These are phyloP conservation scores for Cynara cardunculus DNA, from an alignment of 129 eudicot species.

Conservation along the genomic window DNA sequence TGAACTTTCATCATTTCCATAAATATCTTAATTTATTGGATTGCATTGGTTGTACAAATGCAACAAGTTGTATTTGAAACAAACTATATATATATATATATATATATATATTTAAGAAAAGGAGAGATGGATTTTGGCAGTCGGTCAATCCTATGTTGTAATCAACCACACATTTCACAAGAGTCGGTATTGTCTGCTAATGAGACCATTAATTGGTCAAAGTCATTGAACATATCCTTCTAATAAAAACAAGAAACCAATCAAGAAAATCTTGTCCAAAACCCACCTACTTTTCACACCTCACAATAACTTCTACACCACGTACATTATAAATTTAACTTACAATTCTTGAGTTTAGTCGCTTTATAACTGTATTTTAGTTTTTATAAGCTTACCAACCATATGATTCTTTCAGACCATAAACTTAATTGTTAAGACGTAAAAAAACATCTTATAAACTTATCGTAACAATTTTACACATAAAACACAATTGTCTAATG, in stretches of 20 bases:
- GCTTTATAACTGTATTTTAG: too few species aligned
- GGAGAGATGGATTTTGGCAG: conserved; percentile 7
- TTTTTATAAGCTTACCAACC: too few species aligned
- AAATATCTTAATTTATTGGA: too few species aligned
- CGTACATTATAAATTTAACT: not conserved
- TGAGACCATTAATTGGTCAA: conserved; percentile 14
- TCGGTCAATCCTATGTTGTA: conserved; percentile 18
- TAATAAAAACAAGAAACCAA: not conserved
- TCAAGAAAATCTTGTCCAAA: not conserved
- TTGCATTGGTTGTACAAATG: too few species aligned
- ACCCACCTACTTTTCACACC: conserved; percentile 12
- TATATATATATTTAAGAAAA: not conserved
- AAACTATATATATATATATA: too few species aligned
- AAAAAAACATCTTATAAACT: too few species aligned
- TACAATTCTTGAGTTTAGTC: not conserved
- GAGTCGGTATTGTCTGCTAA: conserved; percentile 8
- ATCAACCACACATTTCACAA: conserved; percentile 13
- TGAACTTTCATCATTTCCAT: too few species aligned
- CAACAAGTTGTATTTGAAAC: too few species aligned
- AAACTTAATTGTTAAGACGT: too few species aligned
- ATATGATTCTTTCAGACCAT: too few species aligned
- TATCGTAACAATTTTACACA: too few species aligned
- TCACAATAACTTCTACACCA: not conserved
- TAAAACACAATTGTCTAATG: not conserved
- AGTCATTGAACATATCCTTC: conserved; percentile 7